A percentile compares a stretch with the other conserved stretches of the same genome.
phyloP scores from a whole-genome alignment of 2,329 filamentous ascomycete species.

The Mollisia scopiformis region DNA sequence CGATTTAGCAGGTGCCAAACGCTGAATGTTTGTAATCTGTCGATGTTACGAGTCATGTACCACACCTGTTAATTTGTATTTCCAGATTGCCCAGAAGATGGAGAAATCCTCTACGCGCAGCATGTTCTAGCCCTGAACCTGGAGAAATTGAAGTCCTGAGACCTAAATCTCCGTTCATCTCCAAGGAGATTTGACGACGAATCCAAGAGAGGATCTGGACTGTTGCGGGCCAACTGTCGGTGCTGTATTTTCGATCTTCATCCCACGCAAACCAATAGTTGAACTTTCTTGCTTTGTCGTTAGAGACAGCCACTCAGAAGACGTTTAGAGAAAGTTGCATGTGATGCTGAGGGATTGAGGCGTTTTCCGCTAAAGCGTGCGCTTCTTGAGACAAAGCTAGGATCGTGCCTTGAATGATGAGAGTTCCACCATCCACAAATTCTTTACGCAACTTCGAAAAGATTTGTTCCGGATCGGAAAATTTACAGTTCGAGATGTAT shows the following conservation, averaged over 20 bases:
- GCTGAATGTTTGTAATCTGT: neutral
- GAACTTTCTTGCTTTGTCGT: conserved; percentile 16
- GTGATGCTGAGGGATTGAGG: conserved; percentile 4
- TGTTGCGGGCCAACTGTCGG: neutral
- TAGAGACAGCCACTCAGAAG: conserved; percentile 16
- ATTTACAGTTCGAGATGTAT: conserved; percentile 1
- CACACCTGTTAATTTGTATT: neutral
- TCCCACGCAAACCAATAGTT: conserved; percentile 6
- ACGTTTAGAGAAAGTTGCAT: conserved; percentile 1
- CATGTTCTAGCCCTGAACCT: conserved; percentile 5
- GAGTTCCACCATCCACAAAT: neutral
- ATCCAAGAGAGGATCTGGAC: conserved; percentile 3
- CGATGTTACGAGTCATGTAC: conserved; percentile 1
- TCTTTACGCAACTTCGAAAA: neutral
- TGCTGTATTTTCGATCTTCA: neutral
- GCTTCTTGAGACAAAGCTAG: neutral
- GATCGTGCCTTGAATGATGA: neutral
- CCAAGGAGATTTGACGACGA: conserved; percentile 9
- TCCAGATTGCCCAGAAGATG: neutral
- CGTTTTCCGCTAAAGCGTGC: neutral
- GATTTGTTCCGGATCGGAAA: conserved; percentile 3
- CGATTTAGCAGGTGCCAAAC: neutral
- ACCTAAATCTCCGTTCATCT: conserved; percentile 17
- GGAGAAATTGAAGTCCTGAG: conserved; percentile 1
- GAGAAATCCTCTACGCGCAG: neutral